Evolutionary conservation across 768 basidiomycete species (phyloP), one percentile per base, ranked within the genome.

Genomic region (Suillus spraguei): DNA sequence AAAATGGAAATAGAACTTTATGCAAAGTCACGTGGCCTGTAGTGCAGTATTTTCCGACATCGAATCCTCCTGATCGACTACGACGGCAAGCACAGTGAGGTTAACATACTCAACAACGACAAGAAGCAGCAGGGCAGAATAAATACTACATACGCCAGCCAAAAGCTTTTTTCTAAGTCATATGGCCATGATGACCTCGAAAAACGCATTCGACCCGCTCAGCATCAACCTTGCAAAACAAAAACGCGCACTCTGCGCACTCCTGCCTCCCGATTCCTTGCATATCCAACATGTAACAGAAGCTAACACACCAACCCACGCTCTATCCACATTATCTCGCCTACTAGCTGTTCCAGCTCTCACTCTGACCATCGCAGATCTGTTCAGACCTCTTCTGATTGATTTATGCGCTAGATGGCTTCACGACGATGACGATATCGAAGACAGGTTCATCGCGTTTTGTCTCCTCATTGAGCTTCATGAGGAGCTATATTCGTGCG

Each of bases 391-490:
- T 4, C 75, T 98, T 60, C 73, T 94, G 44, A 69, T 90, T 33
- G 92, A 97, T 74, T 77, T 99, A 32, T 89, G 88, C 69, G 91
- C 91, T 4, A 77, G 91, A 69, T 97, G 94, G 94, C 71, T 96
- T 47, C 78, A 88, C n/a, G 77, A 80, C 22, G 69, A 80, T 42
- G 75, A 82, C 47, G 76, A 81, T 63, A 67, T 78, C 28, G 82
- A 85, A 61, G 82, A 84, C 44, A 81, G 84, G 68, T 75, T 88
- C 54, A 77, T 82, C 54, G 87, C 88, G 4, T 76, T 91, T n/a
- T 86, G 82, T 68, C 74, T 84, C 63, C 76, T 93, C 61, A 69
- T 92, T 33, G 87, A 90, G 78, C 79, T 83, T 38, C 87, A 91
- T 66, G 83, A 86, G 69, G 90, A 92, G 71, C 76, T 92, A 44